A percentile compares a stretch with the other conserved stretches of the same genome.
phyloP scores from a whole-genome alignment of 805 yeast genomes.

The Maudiozyma barnettii region DNA sequence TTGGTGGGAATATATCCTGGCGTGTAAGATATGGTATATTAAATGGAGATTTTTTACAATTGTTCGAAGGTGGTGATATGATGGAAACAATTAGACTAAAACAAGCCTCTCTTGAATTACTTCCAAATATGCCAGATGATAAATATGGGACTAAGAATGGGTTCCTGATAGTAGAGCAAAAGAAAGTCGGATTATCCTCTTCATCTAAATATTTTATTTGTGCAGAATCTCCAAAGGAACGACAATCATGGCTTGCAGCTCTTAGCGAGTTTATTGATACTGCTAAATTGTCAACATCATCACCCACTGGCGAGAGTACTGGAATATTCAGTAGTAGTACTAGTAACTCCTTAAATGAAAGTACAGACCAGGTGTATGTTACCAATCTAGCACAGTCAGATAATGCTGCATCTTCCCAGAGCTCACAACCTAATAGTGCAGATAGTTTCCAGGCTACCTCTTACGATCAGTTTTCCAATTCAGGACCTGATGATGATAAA shows the following conservation, averaged over 20 bases:
- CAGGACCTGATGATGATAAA: conserved; percentile 20
- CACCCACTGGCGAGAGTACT: conserved; percentile 2
- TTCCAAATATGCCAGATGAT: conserved; percentile 30
- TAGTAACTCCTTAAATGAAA: background rate
- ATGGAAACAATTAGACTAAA: conserved; percentile 35
- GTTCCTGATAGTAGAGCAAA: conserved; percentile 32
- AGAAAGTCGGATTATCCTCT: conserved; percentile 31
- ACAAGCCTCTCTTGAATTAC: conserved; percentile 32
- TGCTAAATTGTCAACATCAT: conserved; percentile 3
- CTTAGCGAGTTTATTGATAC: conserved; percentile 29
- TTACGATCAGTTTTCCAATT: conserved; percentile 6
- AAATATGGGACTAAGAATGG: conserved; percentile 31
- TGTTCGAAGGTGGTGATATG: conserved; percentile 46
- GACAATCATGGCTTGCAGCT: conserved; percentile 61
- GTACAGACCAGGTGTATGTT: conserved; percentile 13
- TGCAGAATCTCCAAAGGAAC: conserved; percentile 68
- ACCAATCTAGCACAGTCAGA: conserved; percentile 11
- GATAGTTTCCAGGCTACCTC: conserved; percentile 9
- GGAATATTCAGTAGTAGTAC: conserved; percentile 1
- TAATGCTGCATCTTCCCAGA: background rate
- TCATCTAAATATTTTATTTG: conserved; percentile 55
- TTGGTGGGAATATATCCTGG: conserved; percentile 57
- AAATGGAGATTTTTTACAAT: conserved; percentile 47
- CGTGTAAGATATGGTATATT: conserved; percentile 59
- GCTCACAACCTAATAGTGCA: background rate